phyloP scores from a whole-genome alignment of 768 basidiomycete genomes.

The Holtermannia corniformis region DNA sequence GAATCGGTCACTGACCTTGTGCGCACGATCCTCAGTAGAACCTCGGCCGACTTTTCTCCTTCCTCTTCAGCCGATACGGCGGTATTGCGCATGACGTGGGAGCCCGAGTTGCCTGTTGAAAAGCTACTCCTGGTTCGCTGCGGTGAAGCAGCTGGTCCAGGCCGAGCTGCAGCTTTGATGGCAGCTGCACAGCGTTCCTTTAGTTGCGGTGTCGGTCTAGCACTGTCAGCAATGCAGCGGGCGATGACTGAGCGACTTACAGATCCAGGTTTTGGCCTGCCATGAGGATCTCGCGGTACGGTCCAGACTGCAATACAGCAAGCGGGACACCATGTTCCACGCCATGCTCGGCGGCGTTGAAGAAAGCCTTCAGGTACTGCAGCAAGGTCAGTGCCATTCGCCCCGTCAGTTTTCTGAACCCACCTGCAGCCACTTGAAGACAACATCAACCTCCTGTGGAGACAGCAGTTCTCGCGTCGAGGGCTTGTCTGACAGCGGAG shows the following conservation, averaged over 20 bases:
- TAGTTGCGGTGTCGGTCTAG: constrained; percentile 22
- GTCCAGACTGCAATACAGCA: constrained; percentile 20
- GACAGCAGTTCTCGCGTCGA: constrained; percentile 8
- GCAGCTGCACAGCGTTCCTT: constrained; percentile 32
- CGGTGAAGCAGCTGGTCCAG: too few species aligned
- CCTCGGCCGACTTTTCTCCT: constrained; percentile 35
- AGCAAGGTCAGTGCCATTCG: constrained; percentile 40
- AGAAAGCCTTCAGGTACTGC: constrained; percentile 37
- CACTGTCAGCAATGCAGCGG: background rate
- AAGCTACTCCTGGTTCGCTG: too few species aligned
- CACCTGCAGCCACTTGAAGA: constrained; percentile 40
- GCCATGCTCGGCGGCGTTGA: constrained; percentile 36
- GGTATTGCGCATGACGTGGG: background rate
- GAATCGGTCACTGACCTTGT: constrained; percentile 22
- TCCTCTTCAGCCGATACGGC: constrained; percentile 6
- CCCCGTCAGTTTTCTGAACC: constrained; percentile 13
- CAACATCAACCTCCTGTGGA: constrained; percentile 30
- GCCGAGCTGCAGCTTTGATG: constrained; percentile 25
- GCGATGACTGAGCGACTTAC: background rate
- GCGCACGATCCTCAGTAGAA: constrained; percentile 34
- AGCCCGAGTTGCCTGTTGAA: background rate
- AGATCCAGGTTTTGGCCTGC: constrained; percentile 39
- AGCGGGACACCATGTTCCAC: constrained; percentile 37
- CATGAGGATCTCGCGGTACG: constrained; percentile 37
- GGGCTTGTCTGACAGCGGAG: constrained; percentile 36